Percentiles rank a stretch among this genome's conserved stretches.
phyloP scores from a whole-genome alignment of 139 green algal genomes.

The Chlorella sp. region DNA sequence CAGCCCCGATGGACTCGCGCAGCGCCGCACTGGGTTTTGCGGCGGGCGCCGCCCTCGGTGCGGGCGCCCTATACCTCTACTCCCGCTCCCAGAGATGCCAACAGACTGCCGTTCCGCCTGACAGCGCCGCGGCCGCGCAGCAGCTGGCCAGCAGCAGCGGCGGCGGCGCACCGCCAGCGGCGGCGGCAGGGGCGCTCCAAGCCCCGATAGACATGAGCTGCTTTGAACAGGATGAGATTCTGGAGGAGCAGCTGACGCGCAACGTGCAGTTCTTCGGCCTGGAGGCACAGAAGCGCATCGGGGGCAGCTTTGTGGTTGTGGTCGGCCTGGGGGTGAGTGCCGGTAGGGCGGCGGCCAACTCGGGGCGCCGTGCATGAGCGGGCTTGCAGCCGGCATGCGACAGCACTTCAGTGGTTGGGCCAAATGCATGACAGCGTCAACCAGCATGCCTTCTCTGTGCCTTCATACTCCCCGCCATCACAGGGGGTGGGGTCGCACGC shows the following conservation, averaged over 20 bases:
- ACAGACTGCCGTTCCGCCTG: neutral
- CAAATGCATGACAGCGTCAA: neutral
- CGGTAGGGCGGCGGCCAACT: neutral
- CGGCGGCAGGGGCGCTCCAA: neutral
- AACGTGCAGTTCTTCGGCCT: constrained; percentile 97
- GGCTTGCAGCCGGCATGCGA: no score
- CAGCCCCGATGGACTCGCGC: neutral
- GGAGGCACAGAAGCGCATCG: constrained; percentile 68
- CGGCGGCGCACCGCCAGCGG: neutral
- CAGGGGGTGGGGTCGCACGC: constrained; percentile 96
- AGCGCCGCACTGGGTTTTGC: constrained; percentile 8
- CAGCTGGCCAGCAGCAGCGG: neutral
- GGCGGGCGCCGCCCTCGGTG: constrained; percentile 20
- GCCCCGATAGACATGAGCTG: neutral
- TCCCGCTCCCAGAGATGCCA: neutral
- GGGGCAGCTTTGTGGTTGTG: constrained; percentile 89
- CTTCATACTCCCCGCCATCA: neutral
- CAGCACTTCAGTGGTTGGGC: no score
- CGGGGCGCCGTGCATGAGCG: no score
- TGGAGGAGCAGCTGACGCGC: constrained; percentile 88
- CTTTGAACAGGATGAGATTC: constrained; percentile 73
- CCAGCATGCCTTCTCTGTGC: neutral
- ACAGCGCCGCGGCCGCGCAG: neutral
- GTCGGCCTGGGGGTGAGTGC: constrained; percentile 86
- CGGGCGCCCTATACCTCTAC: constrained; percentile 3